Base-by-base conservation (phyloP, 1,284 basidiomycete species). In the Cutaneotrichosporon sp. region DNA sequence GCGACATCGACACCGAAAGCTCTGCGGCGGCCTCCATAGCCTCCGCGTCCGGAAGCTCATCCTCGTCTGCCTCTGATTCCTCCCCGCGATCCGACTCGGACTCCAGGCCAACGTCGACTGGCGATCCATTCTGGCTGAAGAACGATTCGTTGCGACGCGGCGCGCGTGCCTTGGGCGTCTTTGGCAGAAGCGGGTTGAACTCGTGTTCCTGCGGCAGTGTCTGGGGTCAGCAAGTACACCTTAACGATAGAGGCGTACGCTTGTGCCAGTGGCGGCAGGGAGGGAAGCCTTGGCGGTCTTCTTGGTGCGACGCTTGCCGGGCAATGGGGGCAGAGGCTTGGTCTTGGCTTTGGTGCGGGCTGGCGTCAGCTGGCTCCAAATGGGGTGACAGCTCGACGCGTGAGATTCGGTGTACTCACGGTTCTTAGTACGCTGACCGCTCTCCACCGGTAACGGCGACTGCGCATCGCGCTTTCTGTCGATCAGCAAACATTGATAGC, bases 141-240 rank as follows among this genome's bases (percentile, higher is more conserved):
- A 67, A 50, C 19, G 62, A 59, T 46, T 73, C 71, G 59, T 62
- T 59, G 3, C 60, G 61, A 11, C 57, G 59, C 32, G 63, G 51
- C 46, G 49, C 58, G 37, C 68, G 65, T 9, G 66, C 62, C 22
- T 52, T 52, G 1, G 74, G 70, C 5, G 71, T 74, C 17, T 68
- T 59, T 16, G 66, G 73, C 20, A 71, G 62, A 12, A 46, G 41
- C 1, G 66, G 72, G 57, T 66, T 69, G 59, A 71, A 75, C 27
- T 68, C 57, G 56, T 71, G 66, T 51, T 70, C 59, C 52, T 72
- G 71, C 14, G 71, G 71, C 9, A 72, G 58, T 1, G 62, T 54
- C 65, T 69, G 55, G 16, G 9, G 33, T 51, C 6, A 51, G 49
- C 31, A 4, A 9, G 31, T 42, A 16, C 5, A 44, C 11, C 9